These are phyloP conservation scores for Solanum lignicaule DNA, from an alignment of 257 asterid genomes.

Conservation along the genomic window DNA sequence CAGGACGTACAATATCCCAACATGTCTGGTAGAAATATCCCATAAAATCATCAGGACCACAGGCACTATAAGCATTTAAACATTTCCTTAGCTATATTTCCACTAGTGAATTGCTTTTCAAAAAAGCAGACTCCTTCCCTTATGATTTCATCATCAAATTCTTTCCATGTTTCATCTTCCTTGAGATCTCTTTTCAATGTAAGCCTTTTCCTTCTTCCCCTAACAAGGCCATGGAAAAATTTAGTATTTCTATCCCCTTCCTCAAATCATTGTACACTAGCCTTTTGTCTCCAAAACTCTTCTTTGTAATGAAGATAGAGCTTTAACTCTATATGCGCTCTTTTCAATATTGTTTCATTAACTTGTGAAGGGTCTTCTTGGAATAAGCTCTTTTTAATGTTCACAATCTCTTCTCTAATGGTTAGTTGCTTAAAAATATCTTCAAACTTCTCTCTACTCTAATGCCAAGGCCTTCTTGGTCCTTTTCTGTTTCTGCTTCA, in stretches of 20 bases:
- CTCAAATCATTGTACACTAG: not conserved
- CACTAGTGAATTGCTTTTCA: not conserved
- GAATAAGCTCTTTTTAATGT: not conserved
- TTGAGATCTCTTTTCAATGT: not conserved
- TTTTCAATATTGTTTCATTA: not conserved
- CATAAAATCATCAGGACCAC: not conserved
- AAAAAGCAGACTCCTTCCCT: not conserved
- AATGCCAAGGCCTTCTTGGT: not conserved
- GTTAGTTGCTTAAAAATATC: not conserved
- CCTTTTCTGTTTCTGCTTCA: not conserved
- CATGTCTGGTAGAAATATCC: not conserved
- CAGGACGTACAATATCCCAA: too few relatives aligned
- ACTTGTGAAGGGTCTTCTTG: not conserved
- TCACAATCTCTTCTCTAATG: too few relatives aligned
- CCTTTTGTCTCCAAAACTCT: not conserved
- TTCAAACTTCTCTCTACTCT: not conserved
- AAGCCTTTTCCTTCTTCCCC: not conserved
- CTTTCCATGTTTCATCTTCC: not conserved
- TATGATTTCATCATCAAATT: too few relatives aligned
- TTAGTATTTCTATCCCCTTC: not conserved
- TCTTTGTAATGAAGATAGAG: not conserved
- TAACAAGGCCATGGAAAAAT: not conserved
- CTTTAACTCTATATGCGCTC: not conserved
- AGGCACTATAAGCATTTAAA: not conserved
- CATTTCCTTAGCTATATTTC: not conserved